Conservation (phyloP, 1,284 basidiomycete genomes). For the Mycena sp. region DNA sequence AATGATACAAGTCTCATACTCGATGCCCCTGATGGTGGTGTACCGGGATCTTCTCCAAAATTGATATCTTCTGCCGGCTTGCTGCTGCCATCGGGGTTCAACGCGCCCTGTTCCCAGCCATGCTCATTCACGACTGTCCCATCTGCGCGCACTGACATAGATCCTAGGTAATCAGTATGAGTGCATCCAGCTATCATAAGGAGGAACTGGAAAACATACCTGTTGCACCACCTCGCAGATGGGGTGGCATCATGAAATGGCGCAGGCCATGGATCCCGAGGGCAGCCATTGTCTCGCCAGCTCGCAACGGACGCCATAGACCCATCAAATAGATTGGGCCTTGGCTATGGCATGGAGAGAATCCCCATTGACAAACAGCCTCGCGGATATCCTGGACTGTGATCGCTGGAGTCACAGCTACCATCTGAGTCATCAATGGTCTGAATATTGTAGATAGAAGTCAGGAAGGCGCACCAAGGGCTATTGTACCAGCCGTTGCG, state of each 20-base stretch:
- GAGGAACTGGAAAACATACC: background rate
- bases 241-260: constrained; percentile 1
- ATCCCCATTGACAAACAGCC: background rate
- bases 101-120: constrained; percentile 7
- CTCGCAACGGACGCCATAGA: too few species aligned
- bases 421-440: too few species aligned
- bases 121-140: too few species aligned
- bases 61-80: background rate
- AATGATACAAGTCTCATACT: background rate
- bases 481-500: too few species aligned
- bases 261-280: too few species aligned
- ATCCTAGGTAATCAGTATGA: background rate
- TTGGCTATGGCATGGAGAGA: too few species aligned
- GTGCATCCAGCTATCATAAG: background rate
- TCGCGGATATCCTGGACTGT: background rate
- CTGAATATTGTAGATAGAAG: too few species aligned
- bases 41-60: constrained; percentile 1
- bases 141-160: background rate
- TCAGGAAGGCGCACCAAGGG: too few species aligned
- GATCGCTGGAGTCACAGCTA: background rate
- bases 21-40: background rate
- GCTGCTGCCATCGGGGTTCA: background rate
- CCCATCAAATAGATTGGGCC: too few species aligned
- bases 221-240: background rate
- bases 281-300: too few species aligned